Evolutionary conservation across 495 filamentous ascomycete genomes (phyloP).

Genomic region (Xylaria venustula): DNA sequence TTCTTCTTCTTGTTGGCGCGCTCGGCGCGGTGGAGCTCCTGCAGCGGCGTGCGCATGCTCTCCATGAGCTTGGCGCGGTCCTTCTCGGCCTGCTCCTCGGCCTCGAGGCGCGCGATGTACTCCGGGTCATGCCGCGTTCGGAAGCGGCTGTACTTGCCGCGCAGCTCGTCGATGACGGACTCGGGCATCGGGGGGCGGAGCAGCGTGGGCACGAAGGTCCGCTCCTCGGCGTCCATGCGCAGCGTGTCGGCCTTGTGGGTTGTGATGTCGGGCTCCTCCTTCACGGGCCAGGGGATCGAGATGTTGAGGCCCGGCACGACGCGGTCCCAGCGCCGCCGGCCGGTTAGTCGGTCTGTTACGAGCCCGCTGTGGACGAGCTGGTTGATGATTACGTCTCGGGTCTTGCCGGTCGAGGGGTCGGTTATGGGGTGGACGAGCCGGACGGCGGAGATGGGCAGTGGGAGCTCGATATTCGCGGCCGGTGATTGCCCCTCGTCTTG

Average conservation of each 20-base stretch:
- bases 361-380: conserved; percentile 53
- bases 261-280: conserved; percentile 41
- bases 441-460: conserved; percentile 65
- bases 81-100: conserved; percentile 60
- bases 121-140: conserved; percentile 73
- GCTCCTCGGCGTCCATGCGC: conserved; percentile 70
- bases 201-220: conserved; percentile 73
- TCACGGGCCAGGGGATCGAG: conserved; percentile 71
- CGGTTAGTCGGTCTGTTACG: conserved; percentile 44
- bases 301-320: conserved; percentile 60
- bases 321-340: conserved; percentile 45
- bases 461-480: conserved; percentile 27
- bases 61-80: conserved; percentile 51
- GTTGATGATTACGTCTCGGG: conserved; percentile 71
- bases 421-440: conserved; percentile 75
- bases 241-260: conserved; percentile 68
- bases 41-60: conserved; percentile 53
- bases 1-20: conserved; percentile 41
- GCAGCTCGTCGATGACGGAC: conserved; percentile 79
- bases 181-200: conserved; percentile 74
- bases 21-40: conserved; percentile 49
- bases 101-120: conserved; percentile 61
- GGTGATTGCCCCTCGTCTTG: not conserved
- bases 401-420: conserved; percentile 60
- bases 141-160: conserved; percentile 81